Conservation (phyloP, 2,329 filamentous ascomycete species). For the Xylaria sp. region DNA sequence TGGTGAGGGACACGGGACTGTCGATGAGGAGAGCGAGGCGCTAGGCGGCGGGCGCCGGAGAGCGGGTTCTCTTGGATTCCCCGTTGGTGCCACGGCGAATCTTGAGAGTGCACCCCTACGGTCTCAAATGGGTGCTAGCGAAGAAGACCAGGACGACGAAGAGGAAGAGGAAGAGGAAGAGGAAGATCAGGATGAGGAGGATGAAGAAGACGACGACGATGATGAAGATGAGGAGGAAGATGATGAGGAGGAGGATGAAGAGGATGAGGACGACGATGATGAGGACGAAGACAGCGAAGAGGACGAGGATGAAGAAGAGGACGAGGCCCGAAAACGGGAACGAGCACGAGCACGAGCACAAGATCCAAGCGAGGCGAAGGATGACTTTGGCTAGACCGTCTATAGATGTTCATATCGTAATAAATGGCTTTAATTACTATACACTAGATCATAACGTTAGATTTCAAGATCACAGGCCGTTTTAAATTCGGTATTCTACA, state of each 20-base stretch:
- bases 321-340: neutral
- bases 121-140: slow-evolving; percentile 37
- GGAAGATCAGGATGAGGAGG: slow-evolving; percentile 39
- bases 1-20: slow-evolving; percentile 53
- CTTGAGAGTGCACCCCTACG: slow-evolving; percentile 65
- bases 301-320: slow-evolving; percentile 1
- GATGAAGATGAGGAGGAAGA: neutral
- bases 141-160: slow-evolving; percentile 35
- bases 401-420: neutral
- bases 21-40: slow-evolving; percentile 63
- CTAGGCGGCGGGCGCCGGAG: slow-evolving; percentile 65
- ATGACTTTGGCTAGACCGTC: slow-evolving; percentile 37
- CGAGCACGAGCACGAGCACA: neutral
- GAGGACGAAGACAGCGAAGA: slow-evolving; percentile 5
- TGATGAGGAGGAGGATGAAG: neutral
- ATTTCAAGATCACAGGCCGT: neutral
- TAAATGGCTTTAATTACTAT: slow-evolving; percentile 2
- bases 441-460: slow-evolving; percentile 2
- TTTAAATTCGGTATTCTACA: neutral
- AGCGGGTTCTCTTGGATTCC: slow-evolving; percentile 64
- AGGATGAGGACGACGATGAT: neutral
- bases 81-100: slow-evolving; percentile 50
- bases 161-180: slow-evolving; percentile 38
- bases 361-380: slow-evolving; percentile 30
- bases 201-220: neutral